Conservation (phyloP, 345 rosid genomes). For the Microcos paniculata region DNA sequence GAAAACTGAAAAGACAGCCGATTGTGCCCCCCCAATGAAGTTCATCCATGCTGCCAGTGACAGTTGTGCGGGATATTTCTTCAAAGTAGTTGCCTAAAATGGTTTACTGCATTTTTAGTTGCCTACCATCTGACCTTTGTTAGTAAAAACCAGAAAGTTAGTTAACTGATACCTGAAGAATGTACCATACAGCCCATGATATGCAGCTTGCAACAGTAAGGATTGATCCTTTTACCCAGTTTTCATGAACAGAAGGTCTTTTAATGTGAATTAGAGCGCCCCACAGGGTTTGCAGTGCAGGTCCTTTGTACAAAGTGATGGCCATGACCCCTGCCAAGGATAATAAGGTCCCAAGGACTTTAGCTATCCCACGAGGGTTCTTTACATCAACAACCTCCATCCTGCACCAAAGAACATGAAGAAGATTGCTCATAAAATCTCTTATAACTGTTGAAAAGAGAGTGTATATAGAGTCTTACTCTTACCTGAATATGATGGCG, state of each 20-base stretch:
- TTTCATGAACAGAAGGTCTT: slow-evolving; percentile 28
- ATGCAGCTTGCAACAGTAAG: slow-evolving; percentile 57
- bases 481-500: slow-evolving; percentile 46
- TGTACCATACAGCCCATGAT: slow-evolving; percentile 56
- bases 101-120: not conserved
- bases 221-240: slow-evolving; percentile 59
- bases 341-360: slow-evolving; percentile 48
- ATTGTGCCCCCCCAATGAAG: slow-evolving; percentile 52
- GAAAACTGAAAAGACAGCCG: slow-evolving; percentile 49
- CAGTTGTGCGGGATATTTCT: slow-evolving; percentile 56
- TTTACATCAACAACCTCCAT: slow-evolving; percentile 53
- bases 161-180: slow-evolving; percentile 50
- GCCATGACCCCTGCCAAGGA: slow-evolving; percentile 52
- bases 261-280: slow-evolving; percentile 41
- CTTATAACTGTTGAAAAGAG: not conserved
- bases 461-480: not conserved
- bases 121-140: too few species aligned
- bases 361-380: slow-evolving; percentile 50
- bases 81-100: slow-evolving; percentile 48
- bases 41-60: slow-evolving; percentile 65
- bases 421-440: not conserved
- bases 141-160: too few species aligned
- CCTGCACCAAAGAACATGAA: slow-evolving; percentile 24
- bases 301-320: slow-evolving; percentile 59
- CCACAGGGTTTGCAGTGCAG: slow-evolving; percentile 34